Evolutionary conservation across 352 stramenopile species (phyloP).

Genomic region (Pythium plurisporium): DNA sequence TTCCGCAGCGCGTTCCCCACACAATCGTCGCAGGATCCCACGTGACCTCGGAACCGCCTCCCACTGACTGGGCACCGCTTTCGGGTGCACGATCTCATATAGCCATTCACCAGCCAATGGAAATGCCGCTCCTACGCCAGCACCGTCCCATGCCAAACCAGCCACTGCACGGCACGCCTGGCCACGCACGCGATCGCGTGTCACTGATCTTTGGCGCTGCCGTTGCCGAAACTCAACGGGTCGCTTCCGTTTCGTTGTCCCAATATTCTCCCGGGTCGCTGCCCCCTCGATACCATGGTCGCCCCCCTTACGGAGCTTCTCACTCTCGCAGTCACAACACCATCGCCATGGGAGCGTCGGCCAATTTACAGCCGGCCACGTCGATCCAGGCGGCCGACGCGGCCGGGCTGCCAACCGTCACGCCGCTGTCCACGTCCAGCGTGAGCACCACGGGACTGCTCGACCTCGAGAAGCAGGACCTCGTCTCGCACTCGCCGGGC

Average conservation of each 20-base stretch:
- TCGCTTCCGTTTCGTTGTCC: not conserved
- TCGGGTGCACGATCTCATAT: too few relatives aligned
- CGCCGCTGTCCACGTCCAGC: constrained; percentile 4
- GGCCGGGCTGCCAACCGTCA: too few relatives aligned
- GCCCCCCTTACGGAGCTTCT: not conserved
- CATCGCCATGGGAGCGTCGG: not conserved
- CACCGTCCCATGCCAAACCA: not conserved
- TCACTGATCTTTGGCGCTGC: not conserved
- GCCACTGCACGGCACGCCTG: not conserved
- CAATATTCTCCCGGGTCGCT: not conserved
- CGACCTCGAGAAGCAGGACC: constrained; percentile 10
- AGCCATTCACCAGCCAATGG: too few relatives aligned
- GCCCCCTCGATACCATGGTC: not conserved
- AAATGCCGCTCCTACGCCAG: not conserved
- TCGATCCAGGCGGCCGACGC: not conserved
- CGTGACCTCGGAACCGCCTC: too few relatives aligned
- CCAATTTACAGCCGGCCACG: not conserved
- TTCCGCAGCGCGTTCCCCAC: too few relatives aligned
- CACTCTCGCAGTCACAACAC: not conserved
- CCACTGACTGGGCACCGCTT: too few relatives aligned
- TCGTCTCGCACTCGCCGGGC: constrained; percentile 5
- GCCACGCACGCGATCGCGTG: not conserved
- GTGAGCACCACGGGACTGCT: not conserved
- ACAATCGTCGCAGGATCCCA: too few relatives aligned
- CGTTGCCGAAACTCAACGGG: not conserved